A percentile compares a stretch with the other conserved stretches of the same genome.
These are phyloP conservation scores for Suillus americanus DNA, from an alignment of 768 basidiomycete species.

Conservation along the genomic window DNA sequence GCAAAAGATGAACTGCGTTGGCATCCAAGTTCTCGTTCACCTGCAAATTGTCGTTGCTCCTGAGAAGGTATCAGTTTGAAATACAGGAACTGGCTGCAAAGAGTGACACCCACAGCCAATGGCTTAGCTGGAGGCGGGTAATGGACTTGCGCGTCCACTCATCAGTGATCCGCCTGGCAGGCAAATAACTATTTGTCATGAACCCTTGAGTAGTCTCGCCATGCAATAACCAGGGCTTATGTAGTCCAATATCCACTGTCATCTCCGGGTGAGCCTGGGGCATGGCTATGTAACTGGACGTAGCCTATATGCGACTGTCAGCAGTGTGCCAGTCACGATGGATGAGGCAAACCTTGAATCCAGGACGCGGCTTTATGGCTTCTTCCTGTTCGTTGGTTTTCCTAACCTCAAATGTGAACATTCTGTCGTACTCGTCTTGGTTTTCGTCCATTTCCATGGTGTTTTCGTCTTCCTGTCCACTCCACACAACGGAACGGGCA, in stretches of 20 bases:
- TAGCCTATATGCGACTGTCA: constrained; percentile 9
- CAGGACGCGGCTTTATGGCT: constrained; percentile 39
- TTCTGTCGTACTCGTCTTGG: constrained; percentile 43
- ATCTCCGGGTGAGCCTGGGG: constrained; percentile 11
- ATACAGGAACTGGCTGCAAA: neutral
- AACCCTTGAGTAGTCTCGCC: constrained; percentile 45
- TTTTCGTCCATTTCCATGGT: constrained; percentile 29
- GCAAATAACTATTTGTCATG: constrained; percentile 30
- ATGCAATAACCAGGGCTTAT: constrained; percentile 31
- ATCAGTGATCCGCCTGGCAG: constrained; percentile 11
- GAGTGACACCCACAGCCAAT: constrained; percentile 19
- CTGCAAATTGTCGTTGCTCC: constrained; percentile 22
- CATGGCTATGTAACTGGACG: constrained; percentile 14
- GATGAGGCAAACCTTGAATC: constrained; percentile 41
- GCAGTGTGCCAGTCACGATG: neutral
- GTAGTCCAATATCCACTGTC: constrained; percentile 5
- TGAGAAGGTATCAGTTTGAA: constrained; percentile 7
- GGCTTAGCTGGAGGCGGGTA: constrained; percentile 14
- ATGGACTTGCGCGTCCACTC: neutral
- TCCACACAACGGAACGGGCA: constrained; percentile 44
- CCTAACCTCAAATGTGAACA: constrained; percentile 53
- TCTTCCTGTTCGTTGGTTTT: constrained; percentile 59
- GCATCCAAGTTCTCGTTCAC: constrained; percentile 25
- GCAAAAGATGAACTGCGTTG: constrained; percentile 26
- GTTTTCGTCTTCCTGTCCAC: constrained; percentile 27